These are phyloP conservation scores for Blastobotrys illinoisensis DNA, from an alignment of 1,139 yeast genomes.

Conservation along the genomic window DNA sequence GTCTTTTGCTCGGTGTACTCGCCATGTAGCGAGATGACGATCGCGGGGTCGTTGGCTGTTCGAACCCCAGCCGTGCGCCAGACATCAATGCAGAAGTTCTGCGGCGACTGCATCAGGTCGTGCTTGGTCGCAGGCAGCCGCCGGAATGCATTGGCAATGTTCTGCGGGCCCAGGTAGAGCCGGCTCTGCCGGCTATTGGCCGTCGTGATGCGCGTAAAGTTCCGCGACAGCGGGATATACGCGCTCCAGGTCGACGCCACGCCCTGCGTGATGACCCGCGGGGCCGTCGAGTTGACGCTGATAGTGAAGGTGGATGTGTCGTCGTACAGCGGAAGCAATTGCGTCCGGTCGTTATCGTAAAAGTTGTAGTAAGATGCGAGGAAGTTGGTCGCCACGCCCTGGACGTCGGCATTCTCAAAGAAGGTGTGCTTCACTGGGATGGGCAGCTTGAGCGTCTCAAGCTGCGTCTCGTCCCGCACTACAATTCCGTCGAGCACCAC, in stretches of 20 bases:
- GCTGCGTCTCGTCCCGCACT: constrained; percentile 64
- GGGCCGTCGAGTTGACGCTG: constrained; percentile 46
- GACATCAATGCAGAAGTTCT: constrained; percentile 69
- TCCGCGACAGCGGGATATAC: constrained; percentile 59
- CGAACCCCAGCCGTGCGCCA: constrained; percentile 44
- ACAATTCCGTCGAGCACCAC: constrained; percentile 72
- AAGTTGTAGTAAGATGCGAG: constrained; percentile 65
- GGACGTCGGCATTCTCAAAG: constrained; percentile 75
- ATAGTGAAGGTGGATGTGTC: constrained; percentile 80
- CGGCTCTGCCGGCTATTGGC: constrained; percentile 50
- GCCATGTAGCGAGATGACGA: constrained; percentile 78
- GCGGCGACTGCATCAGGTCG: constrained; percentile 55
- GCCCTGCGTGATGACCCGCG: constrained; percentile 31
- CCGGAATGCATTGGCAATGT: constrained; percentile 55
- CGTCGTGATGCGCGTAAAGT: constrained; percentile 63
- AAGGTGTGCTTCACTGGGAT: constrained; percentile 50
- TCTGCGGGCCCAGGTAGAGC: constrained; percentile 65
- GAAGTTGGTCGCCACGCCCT: constrained; percentile 66
- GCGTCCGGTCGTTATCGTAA: constrained; percentile 78
- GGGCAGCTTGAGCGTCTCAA: constrained; percentile 48
- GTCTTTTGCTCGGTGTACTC: constrained; percentile 64
- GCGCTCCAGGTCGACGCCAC: constrained; percentile 26
- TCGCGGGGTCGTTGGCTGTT: constrained; percentile 62
- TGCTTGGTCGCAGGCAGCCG: constrained; percentile 75
- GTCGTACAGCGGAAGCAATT: constrained; percentile 68